phyloP scores from a whole-genome alignment of 352 stramenopile genomes.

The Stramenopiles sp. region DNA sequence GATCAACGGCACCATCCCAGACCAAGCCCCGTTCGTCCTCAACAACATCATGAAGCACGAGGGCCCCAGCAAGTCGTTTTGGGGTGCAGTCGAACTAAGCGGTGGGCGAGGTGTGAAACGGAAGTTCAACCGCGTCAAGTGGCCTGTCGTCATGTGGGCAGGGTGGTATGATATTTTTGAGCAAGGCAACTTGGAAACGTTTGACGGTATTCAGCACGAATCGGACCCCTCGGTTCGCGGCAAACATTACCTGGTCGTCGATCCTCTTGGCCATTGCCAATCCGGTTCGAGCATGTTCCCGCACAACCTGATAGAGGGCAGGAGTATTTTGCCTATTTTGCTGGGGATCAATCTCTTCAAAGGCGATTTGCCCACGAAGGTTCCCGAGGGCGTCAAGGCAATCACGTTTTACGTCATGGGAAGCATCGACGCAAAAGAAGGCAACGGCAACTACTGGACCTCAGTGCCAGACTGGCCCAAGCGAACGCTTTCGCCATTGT shows the following conservation, averaged over 20 bases:
- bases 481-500: conserved; percentile 2
- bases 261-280: conserved; percentile 18
- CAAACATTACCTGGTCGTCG: no score
- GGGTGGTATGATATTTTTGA: conserved; percentile 20
- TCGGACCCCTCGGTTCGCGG: no score
- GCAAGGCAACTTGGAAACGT: conserved; percentile 11
- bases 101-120: no score
- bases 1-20: conserved; percentile 11
- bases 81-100: not conserved
- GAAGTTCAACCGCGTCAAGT: not conserved
- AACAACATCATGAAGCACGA: conserved; percentile 14
- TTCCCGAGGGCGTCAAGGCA: conserved; percentile 15
- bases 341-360: conserved; percentile 18
- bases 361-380: not conserved
- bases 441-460: conserved; percentile 25
- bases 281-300: conserved; percentile 14
- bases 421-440: conserved; percentile 13
- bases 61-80: conserved; percentile 10
- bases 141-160: conserved; percentile 14
- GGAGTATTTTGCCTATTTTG: conserved; percentile 11
- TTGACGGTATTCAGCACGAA: conserved; percentile 15
- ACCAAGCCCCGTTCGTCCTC: conserved; percentile 7
- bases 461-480: conserved; percentile 21
- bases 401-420: conserved; percentile 22
- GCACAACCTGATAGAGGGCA: conserved; percentile 15